A percentile compares a stretch with the other conserved stretches of the same genome.
These are phyloP conservation scores for Talaromyces funiculosus DNA, from an alignment of 2,329 filamentous ascomycete species.

Conservation along the genomic window DNA sequence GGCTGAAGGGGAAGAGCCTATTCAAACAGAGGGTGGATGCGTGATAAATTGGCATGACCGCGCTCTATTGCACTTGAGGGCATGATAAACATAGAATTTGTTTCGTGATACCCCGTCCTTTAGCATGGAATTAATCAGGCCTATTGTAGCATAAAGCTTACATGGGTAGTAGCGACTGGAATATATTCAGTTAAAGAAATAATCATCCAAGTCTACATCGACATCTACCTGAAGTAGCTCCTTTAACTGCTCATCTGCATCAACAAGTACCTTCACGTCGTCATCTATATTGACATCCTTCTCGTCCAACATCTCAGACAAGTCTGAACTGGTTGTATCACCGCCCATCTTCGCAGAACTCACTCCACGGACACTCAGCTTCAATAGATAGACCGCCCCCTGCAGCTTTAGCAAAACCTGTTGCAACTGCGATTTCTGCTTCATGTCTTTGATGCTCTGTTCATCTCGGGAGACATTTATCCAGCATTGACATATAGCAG, in stretches of 20 bases:
- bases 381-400: conserved; percentile 25
- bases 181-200: conserved; percentile 15
- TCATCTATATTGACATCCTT: conserved; percentile 25
- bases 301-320: conserved; percentile 20
- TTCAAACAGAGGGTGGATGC: conserved; percentile 74
- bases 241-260: conserved; percentile 29
- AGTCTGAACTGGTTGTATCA: conserved; percentile 16
- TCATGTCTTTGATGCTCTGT: neutral
- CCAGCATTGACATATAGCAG: conserved; percentile 59
- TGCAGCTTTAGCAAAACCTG: conserved; percentile 14
- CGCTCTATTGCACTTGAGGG: neutral
- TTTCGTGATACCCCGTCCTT: neutral
- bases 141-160: too few relatives aligned
- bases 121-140: neutral
- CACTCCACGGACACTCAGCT: conserved; percentile 21
- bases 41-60: too few relatives aligned
- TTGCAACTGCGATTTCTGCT: conserved; percentile 24
- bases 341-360: neutral
- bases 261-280: conserved; percentile 32
- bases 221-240: conserved; percentile 21
- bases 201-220: conserved; percentile 1
- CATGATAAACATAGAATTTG: neutral
- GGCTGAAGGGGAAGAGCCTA: conserved; percentile 88
- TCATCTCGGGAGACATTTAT: conserved; percentile 45
- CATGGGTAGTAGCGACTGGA: neutral